phyloP scores from a whole-genome alignment of 768 basidiomycete genomes.

The Mycena vulgaris region DNA sequence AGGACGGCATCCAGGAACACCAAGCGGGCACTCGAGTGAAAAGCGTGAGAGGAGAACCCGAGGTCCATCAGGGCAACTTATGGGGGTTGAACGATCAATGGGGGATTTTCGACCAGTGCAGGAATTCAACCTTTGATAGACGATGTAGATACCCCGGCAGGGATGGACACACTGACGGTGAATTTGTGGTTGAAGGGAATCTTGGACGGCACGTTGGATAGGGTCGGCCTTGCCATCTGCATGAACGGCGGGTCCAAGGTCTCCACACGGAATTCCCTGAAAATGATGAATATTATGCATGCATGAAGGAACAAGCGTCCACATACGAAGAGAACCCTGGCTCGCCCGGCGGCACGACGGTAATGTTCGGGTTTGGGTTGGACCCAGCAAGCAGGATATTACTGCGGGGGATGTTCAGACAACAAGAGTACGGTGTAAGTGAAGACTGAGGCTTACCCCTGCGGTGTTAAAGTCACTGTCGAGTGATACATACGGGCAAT shows the following conservation, averaged over 20 bases:
- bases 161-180: too few relatives aligned
- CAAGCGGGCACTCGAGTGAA: conserved; percentile 49
- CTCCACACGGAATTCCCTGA: conserved; percentile 50
- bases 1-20: conserved; percentile 47
- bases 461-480: too few relatives aligned
- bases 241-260: conserved; percentile 48
- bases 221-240: conserved; percentile 41
- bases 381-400: too few relatives aligned
- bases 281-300: conserved; percentile 4
- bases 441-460: too few relatives aligned
- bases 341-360: conserved; percentile 26
- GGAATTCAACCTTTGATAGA: conserved; percentile 28
- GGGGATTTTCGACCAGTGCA: neutral
- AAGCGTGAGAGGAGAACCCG: conserved; percentile 51
- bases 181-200: conserved; percentile 46
- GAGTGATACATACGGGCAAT: conserved; percentile 29
- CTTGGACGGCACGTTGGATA: conserved; percentile 44
- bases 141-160: too few relatives aligned
- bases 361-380: conserved; percentile 33
- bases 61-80: conserved; percentile 50
- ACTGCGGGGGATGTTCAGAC: too few relatives aligned
- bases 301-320: neutral
- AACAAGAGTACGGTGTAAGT: too few relatives aligned
- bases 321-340: conserved; percentile 37
- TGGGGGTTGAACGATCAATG: neutral